Evolutionary conservation across 768 basidiomycete genomes (phyloP).

Genomic region (Tubosaeta brunneosetosa): DNA sequence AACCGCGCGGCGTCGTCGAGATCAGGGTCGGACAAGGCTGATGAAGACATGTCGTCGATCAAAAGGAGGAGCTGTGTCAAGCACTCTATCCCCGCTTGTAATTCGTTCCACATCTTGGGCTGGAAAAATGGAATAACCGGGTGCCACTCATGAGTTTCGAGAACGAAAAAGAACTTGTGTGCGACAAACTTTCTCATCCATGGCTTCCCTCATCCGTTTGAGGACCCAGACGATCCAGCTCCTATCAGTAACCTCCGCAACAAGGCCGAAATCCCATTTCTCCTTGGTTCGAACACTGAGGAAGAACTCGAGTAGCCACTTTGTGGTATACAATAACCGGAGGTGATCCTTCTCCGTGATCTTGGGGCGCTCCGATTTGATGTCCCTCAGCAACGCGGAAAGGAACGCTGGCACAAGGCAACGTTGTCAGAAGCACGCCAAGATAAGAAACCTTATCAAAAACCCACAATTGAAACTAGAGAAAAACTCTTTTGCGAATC

Average conservation of each 20-base stretch:
- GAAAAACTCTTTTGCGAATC: slow-evolving; percentile 68
- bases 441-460: slow-evolving; percentile 4
- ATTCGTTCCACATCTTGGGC: slow-evolving; percentile 92
- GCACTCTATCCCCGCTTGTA: slow-evolving; percentile 92
- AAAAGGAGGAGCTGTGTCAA: slow-evolving; percentile 88
- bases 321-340: slow-evolving; percentile 78
- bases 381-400: slow-evolving; percentile 81
- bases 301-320: slow-evolving; percentile 94
- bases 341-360: slow-evolving; percentile 94
- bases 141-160: slow-evolving; percentile 8
- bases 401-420: slow-evolving; percentile 67
- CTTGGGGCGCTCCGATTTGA: slow-evolving; percentile 85
- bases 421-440: slow-evolving; percentile 14
- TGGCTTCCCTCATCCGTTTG: slow-evolving; percentile 78
- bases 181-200: slow-evolving; percentile 79
- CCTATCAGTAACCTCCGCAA: slow-evolving; percentile 83
- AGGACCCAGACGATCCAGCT: slow-evolving; percentile 89
- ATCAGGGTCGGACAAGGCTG: slow-evolving; percentile 33
- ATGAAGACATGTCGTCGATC: slow-evolving; percentile 76
- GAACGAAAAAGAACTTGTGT: slow-evolving; percentile 1
- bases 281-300: slow-evolving; percentile 44
- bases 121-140: slow-evolving; percentile 27
- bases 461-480: slow-evolving; percentile 85
- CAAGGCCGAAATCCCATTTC: slow-evolving; percentile 64
- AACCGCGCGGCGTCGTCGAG: slow-evolving; percentile 74